These are phyloP conservation scores for Medicago arabica DNA, from an alignment of 306 rosid species.

Conservation along the genomic window DNA sequence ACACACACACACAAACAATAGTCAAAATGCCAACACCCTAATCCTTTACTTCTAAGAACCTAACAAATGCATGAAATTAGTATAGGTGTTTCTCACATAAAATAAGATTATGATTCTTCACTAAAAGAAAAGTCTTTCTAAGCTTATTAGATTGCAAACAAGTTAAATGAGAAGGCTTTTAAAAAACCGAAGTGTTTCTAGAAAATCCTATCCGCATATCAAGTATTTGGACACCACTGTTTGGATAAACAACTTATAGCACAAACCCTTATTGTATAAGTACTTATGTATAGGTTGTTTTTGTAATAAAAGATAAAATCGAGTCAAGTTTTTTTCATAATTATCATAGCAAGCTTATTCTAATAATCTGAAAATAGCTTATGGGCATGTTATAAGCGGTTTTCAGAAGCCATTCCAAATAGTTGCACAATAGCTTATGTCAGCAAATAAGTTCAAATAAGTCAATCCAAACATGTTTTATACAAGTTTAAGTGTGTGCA, in stretches of 20 bases:
- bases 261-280: not conserved
- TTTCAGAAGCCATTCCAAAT: not conserved
- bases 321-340: not conserved
- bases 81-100: not conserved
- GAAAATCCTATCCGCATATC: not conserved
- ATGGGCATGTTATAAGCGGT: not conserved
- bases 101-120: constrained; percentile 7
- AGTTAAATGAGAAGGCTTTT: not conserved
- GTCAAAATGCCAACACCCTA: not conserved
- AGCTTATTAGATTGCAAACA: not conserved
- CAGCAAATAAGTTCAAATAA: no score
- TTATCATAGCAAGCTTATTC: no score
- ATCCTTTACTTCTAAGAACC: constrained; percentile 10
- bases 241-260: not conserved
- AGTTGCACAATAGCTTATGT: not conserved
- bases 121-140: not conserved
- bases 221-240: not conserved
- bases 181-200: not conserved
- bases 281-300: not conserved
- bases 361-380: not conserved
- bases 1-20: not conserved
- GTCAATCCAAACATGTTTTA: not conserved
- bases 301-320: not conserved
- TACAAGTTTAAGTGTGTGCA: not conserved
- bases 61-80: not conserved